phyloP scores from a whole-genome alignment of 2,329 filamentous ascomycete genomes.

The Fusarium anthophilum region DNA sequence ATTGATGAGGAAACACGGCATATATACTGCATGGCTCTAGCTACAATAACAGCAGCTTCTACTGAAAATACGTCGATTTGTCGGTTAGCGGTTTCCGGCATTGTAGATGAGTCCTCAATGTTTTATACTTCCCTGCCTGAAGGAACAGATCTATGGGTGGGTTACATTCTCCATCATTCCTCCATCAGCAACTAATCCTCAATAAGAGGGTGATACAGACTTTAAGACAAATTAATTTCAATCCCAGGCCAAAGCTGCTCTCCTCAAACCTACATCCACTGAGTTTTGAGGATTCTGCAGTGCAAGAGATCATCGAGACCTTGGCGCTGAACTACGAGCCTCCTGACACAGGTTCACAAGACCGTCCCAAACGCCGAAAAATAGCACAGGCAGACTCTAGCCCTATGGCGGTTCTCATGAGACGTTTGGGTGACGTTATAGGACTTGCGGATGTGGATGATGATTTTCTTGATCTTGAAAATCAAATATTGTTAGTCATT shows the following conservation, averaged over 20 bases:
- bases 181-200: slow-evolving; percentile 31
- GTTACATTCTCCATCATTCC: slow-evolving; percentile 4
- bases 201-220: slow-evolving; percentile 44
- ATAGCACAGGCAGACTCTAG: slow-evolving; percentile 25
- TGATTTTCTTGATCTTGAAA: slow-evolving; percentile 44
- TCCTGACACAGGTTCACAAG: slow-evolving; percentile 33
- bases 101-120: slow-evolving; percentile 54
- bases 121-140: slow-evolving; percentile 46
- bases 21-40: slow-evolving; percentile 51
- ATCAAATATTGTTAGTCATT: slow-evolving; percentile 58
- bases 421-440: slow-evolving; percentile 44
- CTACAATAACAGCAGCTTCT: slow-evolving; percentile 51
- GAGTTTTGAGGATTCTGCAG: slow-evolving; percentile 42
- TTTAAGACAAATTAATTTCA: slow-evolving; percentile 41
- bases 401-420: slow-evolving; percentile 33
- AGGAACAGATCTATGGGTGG: slow-evolving; percentile 56
- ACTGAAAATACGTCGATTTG: slow-evolving; percentile 47
- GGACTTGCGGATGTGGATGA: slow-evolving; percentile 36
- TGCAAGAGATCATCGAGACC: slow-evolving; percentile 43
- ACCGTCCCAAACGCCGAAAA: slow-evolving; percentile 45
- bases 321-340: slow-evolving; percentile 42
- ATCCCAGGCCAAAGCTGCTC: slow-evolving; percentile 27
- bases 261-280: slow-evolving; percentile 42
- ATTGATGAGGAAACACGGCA: slow-evolving; percentile 44
- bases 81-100: slow-evolving; percentile 54